phyloP scores from a whole-genome alignment of 2,329 filamentous ascomycete species.

The Penicillium janthinellum region DNA sequence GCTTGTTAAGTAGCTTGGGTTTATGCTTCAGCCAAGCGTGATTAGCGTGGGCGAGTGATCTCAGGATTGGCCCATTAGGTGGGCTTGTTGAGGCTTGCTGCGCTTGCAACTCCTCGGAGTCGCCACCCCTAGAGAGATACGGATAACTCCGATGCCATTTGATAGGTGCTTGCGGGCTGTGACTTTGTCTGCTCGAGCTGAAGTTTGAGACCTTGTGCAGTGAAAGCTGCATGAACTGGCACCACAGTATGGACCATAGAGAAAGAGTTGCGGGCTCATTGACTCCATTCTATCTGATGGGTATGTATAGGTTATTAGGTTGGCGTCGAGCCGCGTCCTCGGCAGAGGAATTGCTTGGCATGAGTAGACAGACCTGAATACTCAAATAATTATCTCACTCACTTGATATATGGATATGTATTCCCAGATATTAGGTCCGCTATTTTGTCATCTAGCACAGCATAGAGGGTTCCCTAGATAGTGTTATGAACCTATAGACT shows the following conservation, averaged over 20 bases:
- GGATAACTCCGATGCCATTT: background rate
- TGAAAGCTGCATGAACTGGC: background rate
- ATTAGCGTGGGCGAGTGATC: background rate
- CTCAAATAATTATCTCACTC: too few relatives aligned
- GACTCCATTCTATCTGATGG: background rate
- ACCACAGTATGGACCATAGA: background rate
- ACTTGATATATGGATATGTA: too few relatives aligned
- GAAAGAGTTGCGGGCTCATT: background rate
- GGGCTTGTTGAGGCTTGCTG: background rate
- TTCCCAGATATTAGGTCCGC: too few relatives aligned
- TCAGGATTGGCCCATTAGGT: background rate
- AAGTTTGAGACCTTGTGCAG: background rate
- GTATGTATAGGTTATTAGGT: background rate
- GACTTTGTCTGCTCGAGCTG: background rate
- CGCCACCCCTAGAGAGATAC: background rate
- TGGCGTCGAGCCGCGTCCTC: background rate
- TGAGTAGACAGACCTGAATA: background rate
- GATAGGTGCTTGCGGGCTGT: background rate
- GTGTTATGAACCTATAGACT: too few relatives aligned
- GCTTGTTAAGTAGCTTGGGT: background rate
- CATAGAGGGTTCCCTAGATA: too few relatives aligned
- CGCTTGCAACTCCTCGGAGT: background rate
- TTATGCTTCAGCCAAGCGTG: background rate
- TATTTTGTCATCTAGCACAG: too few relatives aligned
- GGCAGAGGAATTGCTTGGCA: background rate